Percentiles rank a stretch among this genome's conserved stretches.
phyloP scores from a whole-genome alignment of 2,329 filamentous ascomycete genomes.

The Aureobasidium sp. region DNA sequence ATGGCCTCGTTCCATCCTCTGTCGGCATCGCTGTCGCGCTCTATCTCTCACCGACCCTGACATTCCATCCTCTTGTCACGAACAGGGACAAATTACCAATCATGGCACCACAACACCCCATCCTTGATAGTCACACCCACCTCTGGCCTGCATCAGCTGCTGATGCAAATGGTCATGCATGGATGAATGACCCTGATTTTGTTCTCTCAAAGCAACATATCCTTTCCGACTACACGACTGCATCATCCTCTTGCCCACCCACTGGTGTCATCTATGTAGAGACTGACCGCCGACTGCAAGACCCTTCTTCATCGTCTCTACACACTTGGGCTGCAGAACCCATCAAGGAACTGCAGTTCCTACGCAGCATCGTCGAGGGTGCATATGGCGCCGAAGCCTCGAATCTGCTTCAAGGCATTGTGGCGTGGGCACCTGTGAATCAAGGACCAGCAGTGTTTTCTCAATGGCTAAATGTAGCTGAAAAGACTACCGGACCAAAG shows the following conservation, averaged over 20 bases:
- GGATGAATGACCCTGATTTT: constrained; percentile 50
- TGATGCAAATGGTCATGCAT: constrained; percentile 57
- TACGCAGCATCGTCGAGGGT: constrained; percentile 55
- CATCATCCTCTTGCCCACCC: constrained; percentile 15
- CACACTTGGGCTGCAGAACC: constrained; percentile 56
- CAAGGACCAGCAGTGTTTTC: constrained; percentile 52
- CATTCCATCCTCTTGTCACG: not conserved
- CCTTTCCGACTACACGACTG: constrained; percentile 28
- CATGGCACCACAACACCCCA: constrained; percentile 21
- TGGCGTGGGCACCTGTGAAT: constrained; percentile 81
- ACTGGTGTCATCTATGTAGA: constrained; percentile 77
- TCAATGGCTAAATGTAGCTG: constrained; percentile 55
- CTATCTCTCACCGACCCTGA: not conserved
- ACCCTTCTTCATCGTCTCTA: constrained; percentile 18
- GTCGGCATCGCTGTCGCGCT: not conserved
- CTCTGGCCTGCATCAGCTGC: constrained; percentile 61
- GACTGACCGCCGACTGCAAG: constrained; percentile 54
- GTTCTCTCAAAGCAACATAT: constrained; percentile 58
- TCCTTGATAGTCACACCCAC: constrained; percentile 90
- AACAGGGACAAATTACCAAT: not conserved
- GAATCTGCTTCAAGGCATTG: constrained; percentile 56
- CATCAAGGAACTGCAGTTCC: constrained; percentile 62
- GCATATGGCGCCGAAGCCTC: constrained; percentile 35
- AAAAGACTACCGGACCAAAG: constrained; percentile 50
- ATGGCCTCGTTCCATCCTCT: not conserved